A percentile compares a stretch with the other conserved stretches of the same genome.
These are phyloP conservation scores for Suillus hirtellus DNA, from an alignment of 768 basidiomycete species.

Conservation along the genomic window DNA sequence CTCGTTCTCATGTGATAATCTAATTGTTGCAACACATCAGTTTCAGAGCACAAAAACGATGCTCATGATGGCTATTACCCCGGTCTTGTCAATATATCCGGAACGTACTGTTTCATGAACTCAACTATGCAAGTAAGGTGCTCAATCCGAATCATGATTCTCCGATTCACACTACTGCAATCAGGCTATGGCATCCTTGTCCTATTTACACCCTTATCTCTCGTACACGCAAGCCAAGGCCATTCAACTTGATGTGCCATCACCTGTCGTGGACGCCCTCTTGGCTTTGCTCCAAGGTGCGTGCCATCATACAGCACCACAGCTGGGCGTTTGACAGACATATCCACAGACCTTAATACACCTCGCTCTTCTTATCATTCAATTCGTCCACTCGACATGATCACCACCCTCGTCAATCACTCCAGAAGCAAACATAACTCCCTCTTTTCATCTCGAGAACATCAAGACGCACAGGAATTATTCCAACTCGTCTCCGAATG, in stretches of 20 bases:
- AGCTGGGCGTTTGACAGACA: conserved; percentile 10
- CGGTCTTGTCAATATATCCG: conserved; percentile 93
- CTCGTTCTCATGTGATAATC: not conserved
- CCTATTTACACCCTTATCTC: conserved; percentile 80
- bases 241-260: conserved; percentile 76
- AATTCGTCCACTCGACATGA: conserved; percentile 72
- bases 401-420: conserved; percentile 62
- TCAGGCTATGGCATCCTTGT: conserved; percentile 86
- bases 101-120: conserved; percentile 98
- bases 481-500: conserved; percentile 92
- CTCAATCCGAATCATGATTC: conserved; percentile 17
- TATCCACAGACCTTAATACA: conserved; percentile 58
- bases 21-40: conserved; percentile 7
- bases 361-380: conserved; percentile 57
- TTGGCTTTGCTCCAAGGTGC: conserved; percentile 67
- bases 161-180: conserved; percentile 18
- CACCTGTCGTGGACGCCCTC: conserved; percentile 84
- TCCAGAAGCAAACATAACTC: conserved; percentile 55
- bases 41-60: conserved; percentile 27
- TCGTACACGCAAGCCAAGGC: conserved; percentile 74
- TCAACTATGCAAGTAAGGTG: conserved; percentile 79
- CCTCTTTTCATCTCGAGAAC: conserved; percentile 85
- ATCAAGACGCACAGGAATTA: conserved; percentile 98
- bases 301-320: conserved; percentile 21
- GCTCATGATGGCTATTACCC: conserved; percentile 61